Conservation (phyloP, 2,329 filamentous ascomycete species). For the Alternaria metachromatica region DNA sequence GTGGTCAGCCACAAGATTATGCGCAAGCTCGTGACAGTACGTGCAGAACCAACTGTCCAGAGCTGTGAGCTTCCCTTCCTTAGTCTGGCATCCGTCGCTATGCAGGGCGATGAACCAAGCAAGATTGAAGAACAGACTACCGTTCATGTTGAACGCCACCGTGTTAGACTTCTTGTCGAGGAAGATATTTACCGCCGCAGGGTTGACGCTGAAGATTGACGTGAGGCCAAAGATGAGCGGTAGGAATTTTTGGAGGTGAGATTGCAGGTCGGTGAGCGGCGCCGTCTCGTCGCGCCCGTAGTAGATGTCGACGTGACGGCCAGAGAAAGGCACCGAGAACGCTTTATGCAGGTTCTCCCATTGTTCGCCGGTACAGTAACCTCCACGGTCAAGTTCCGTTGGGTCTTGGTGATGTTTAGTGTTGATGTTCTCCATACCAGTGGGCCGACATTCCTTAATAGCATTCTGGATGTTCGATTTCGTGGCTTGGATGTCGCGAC, state of each 20-base stretch:
- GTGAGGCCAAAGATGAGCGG: slow-evolving; percentile 45
- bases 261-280: slow-evolving; percentile 34
- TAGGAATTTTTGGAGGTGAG: slow-evolving; percentile 37
- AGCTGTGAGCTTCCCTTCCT: slow-evolving; percentile 48
- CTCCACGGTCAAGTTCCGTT: slow-evolving; percentile 46
- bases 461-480: slow-evolving; percentile 47
- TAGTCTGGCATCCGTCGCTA: slow-evolving; percentile 29
- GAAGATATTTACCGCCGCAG: slow-evolving; percentile 80
- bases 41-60: slow-evolving; percentile 92
- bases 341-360: slow-evolving; percentile 48
- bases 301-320: slow-evolving; percentile 45
- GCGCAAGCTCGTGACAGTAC: slow-evolving; percentile 93
- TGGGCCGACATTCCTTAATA: slow-evolving; percentile 46
- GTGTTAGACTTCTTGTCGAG: slow-evolving; percentile 79
- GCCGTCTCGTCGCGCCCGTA: slow-evolving; percentile 41
- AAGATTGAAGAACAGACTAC: slow-evolving; percentile 93
- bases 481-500: slow-evolving; percentile 42
- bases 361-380: slow-evolving; percentile 48
- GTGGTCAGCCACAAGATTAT: slow-evolving; percentile 85
- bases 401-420: slow-evolving; percentile 46
- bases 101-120: slow-evolving; percentile 86
- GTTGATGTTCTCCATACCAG: slow-evolving; percentile 42
- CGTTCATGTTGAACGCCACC: slow-evolving; percentile 89
- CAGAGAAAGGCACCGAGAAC: slow-evolving; percentile 43
- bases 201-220: slow-evolving; percentile 68